Evolutionary conservation across 2,329 filamentous ascomycete species (phyloP), one percentile per base, ranked within the genome.

Genomic region (Sphaceloma murrayae): DNA sequence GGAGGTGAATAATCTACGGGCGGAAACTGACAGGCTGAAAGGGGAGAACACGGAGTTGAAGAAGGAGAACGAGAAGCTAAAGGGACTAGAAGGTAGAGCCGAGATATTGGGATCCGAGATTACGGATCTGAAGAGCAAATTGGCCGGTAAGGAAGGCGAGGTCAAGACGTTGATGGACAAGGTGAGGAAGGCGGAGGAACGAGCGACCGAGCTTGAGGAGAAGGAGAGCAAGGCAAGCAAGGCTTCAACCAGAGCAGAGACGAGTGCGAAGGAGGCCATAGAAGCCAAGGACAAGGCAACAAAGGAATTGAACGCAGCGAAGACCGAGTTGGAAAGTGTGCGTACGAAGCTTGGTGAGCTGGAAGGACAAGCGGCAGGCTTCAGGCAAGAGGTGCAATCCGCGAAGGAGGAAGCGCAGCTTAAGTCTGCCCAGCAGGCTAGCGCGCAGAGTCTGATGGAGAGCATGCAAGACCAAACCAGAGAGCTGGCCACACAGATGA

Each of bases 401-500:
- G 67, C 88, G 14, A 75, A 80, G 31, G 86, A 94, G 52, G 88
- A 96, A 54, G 75, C 84, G 0, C 77, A 88, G 45, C 73, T 94
- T 48, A 94, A 91, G 68, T 75, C 77, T 2, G 84, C 85, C 29
- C 86, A 95, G 62, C 88, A 94, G 56, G 75, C 76, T 43, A 94
- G 80, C 52, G 83, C 86, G 0, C 85, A 96, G 60, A 83, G 81
- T 40, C 67, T 95, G 10, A 78, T 96, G 60, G 81, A 80, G 55
- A 94, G 85, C 59, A 91, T 96, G 85, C 84, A 88, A 49, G 87
- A 95, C 55, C 87, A 96, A 66, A 82, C 82, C 0, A 76, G 83
- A 1, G 91, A 98, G 66, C 75, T 96, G 56, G 80, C 80, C 4
- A 82, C 85, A 52, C 91, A 95, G 65, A 82, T 95, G 63, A 94